phyloP scores from a whole-genome alignment of 805 yeast species.

The Geotrichum ghanense region DNA sequence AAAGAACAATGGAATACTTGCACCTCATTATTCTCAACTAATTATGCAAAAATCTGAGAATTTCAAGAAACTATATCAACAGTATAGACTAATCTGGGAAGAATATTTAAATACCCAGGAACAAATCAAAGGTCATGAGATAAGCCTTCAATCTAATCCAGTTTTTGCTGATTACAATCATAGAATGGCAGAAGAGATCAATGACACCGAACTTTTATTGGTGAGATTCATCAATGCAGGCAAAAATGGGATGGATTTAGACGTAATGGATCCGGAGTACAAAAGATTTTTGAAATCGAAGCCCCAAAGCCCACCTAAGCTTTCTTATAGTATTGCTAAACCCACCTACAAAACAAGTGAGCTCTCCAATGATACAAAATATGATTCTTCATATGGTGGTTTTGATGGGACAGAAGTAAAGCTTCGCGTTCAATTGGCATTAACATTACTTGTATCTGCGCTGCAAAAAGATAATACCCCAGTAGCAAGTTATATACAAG shows the following conservation, averaged over 20 bases:
- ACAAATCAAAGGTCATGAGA: neutral
- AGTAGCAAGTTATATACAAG: constrained; percentile 17
- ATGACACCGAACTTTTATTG: constrained; percentile 14
- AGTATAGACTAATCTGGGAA: constrained; percentile 1
- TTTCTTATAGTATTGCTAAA: neutral
- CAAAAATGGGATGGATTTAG: constrained; percentile 5
- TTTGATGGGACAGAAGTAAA: constrained; percentile 2
- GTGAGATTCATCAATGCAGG: constrained; percentile 14
- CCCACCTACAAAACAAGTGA: neutral
- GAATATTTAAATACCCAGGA: constrained; percentile 2
- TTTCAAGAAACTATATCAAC: constrained; percentile 7
- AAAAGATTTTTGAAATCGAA: constrained; percentile 3
- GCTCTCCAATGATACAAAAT: neutral
- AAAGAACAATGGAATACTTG: constrained; percentile 5
- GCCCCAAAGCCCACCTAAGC: constrained; percentile 2
- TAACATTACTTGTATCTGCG: constrained; percentile 15
- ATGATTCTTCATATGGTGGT: neutral
- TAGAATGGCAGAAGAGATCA: constrained; percentile 13
- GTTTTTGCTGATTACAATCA: constrained; percentile 9
- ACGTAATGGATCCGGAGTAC: neutral
- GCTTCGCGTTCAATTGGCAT: constrained; percentile 14
- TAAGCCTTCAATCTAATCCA: neutral
- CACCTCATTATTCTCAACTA: constrained; percentile 10
- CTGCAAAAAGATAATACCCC: constrained; percentile 13
- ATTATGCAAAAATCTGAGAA: constrained; percentile 12